Evolutionary conservation across 2,329 filamentous ascomycete species (phyloP).

Genomic region (Sclerotinia borealis): DNA sequence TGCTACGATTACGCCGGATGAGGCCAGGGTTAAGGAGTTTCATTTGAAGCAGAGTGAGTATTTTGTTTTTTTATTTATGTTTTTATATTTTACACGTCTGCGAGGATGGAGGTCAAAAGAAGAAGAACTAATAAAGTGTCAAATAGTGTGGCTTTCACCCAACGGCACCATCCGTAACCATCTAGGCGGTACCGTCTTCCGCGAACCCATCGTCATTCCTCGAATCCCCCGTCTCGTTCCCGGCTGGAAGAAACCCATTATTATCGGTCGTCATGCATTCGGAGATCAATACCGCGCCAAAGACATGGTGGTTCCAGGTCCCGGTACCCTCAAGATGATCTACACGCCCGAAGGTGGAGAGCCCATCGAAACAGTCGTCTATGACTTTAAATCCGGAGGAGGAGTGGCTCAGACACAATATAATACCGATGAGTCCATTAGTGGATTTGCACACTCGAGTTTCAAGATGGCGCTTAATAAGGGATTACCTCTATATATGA

Average conservation of each 20-base stretch:
- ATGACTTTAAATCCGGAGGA: slow-evolving; percentile 77
- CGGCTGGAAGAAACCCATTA: slow-evolving; percentile 98
- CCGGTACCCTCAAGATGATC: slow-evolving; percentile 89
- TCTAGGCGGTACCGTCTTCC: slow-evolving; percentile 93
- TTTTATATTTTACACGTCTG: not conserved
- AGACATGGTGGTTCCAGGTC: slow-evolving; percentile 75
- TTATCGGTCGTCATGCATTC: slow-evolving; percentile 97
- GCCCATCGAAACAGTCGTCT: slow-evolving; percentile 84
- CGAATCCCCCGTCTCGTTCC: slow-evolving; percentile 88
- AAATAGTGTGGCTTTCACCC: slow-evolving; percentile 88
- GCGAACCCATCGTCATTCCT: slow-evolving; percentile 95
- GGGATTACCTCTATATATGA: slow-evolving; percentile 94
- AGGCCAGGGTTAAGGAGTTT: slow-evolving; percentile 94
- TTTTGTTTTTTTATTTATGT: no score
- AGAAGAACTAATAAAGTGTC: slow-evolving; percentile 14
- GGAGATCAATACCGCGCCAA: slow-evolving; percentile 98
- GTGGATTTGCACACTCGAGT: slow-evolving; percentile 88
- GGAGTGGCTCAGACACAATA: slow-evolving; percentile 94
- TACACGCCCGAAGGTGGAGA: slow-evolving; percentile 81
- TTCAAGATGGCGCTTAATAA: slow-evolving; percentile 94
- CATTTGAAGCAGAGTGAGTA: slow-evolving; percentile 91
- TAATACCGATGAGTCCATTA: slow-evolving; percentile 95
- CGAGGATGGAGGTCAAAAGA: not conserved
- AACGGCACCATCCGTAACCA: slow-evolving; percentile 81
- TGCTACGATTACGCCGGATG: slow-evolving; percentile 97